A percentile compares a stretch with the other conserved stretches of the same genome.
Conservation (phyloP, 2,329 filamentous ascomycete species). For the Pseudogymnoascus sp. region DNA sequence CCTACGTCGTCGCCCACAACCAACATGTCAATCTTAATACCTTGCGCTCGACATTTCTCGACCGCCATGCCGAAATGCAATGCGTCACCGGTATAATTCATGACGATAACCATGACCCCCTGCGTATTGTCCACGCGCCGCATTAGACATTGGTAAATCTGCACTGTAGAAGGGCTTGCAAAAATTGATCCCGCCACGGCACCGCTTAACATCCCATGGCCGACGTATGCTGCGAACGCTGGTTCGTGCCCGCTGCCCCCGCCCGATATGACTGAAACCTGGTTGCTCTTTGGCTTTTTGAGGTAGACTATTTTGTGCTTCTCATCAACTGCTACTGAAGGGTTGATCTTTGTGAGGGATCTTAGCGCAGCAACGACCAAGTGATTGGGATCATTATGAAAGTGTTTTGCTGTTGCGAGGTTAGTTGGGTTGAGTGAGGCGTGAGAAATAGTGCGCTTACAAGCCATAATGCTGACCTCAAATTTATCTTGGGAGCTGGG, state of each 20-base stretch:
- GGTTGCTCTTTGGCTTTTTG: too few species aligned
- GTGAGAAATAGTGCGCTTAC: too few species aligned
- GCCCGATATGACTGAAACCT: constrained; percentile 13
- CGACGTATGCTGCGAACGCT: constrained; percentile 38
- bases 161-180: constrained; percentile 34
- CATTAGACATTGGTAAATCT: constrained; percentile 35
- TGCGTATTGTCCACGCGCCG: constrained; percentile 20
- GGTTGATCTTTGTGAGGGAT: too few species aligned
- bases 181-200: constrained; percentile 37
- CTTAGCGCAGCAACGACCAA: too few species aligned
- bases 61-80: constrained; percentile 36
- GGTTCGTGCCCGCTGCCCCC: constrained; percentile 29
- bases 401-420: too few species aligned
- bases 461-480: too few species aligned
- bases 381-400: too few species aligned
- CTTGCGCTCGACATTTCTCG: constrained; percentile 29
- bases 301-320: too few species aligned
- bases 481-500: too few species aligned
- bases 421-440: too few species aligned
- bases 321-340: too few species aligned
- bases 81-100: constrained; percentile 38
- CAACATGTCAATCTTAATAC: constrained; percentile 22
- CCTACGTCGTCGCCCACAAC: constrained; percentile 35
- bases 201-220: constrained; percentile 33
- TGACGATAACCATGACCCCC: constrained; percentile 34